phyloP scores from a whole-genome alignment of 768 basidiomycete species.

The Strobilomyces dryophilus region DNA sequence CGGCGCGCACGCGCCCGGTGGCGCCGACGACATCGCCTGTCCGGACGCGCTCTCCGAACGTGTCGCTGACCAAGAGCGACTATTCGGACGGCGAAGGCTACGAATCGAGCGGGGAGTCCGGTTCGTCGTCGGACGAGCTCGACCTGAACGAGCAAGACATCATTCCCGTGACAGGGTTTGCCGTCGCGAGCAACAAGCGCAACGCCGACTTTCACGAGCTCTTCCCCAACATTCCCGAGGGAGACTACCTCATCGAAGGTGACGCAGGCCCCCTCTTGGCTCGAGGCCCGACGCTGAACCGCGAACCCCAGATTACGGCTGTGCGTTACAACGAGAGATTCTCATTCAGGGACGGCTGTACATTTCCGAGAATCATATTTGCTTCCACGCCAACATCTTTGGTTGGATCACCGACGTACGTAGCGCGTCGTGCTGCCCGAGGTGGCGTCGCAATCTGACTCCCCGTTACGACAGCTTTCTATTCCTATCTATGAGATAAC shows the following conservation, averaged over 20 bases:
- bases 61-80: slow-evolving; percentile 21
- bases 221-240: slow-evolving; percentile 85
- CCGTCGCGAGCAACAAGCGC: slow-evolving; percentile 91
- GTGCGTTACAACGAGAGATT: slow-evolving; percentile 94
- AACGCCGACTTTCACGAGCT: slow-evolving; percentile 96
- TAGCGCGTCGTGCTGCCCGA: slow-evolving; percentile 7
- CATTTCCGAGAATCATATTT: slow-evolving; percentile 98
- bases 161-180: slow-evolving; percentile 93
- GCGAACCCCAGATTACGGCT: slow-evolving; percentile 79
- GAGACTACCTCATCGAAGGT: slow-evolving; percentile 99
- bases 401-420: slow-evolving; percentile 97
- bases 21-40: slow-evolving; percentile 9
- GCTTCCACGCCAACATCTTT: slow-evolving; percentile 98
- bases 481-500: slow-evolving; percentile 87
- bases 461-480: slow-evolving; percentile 51
- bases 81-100: slow-evolving; percentile 27
- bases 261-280: slow-evolving; percentile 23
- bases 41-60: slow-evolving; percentile 13
- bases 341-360: slow-evolving; percentile 94
- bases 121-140: slow-evolving; percentile 33
- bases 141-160: slow-evolving; percentile 56
- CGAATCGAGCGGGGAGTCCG: slow-evolving; percentile 27
- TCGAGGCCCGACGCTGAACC: slow-evolving; percentile 2
- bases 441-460: slow-evolving; percentile 7
- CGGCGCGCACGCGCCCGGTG: neutral